Evolutionary conservation across 2,329 filamentous ascomycete species (phyloP).

Genomic region (Epichloe baconii): DNA sequence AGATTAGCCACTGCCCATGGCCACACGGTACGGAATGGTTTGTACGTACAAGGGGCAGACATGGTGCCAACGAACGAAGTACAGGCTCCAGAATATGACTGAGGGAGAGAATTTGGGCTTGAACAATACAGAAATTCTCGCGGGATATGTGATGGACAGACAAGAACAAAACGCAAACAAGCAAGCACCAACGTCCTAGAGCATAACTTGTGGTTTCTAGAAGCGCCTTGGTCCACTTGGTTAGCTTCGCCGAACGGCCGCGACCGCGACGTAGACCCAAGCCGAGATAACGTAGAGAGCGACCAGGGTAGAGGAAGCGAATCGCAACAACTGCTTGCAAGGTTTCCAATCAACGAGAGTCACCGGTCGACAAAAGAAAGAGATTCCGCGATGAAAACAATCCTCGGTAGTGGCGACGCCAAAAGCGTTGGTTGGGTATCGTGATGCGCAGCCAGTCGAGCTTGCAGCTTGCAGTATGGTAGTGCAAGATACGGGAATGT

Average conservation of each 20-base stretch:
- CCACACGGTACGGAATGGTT: not conserved
- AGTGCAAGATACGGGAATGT: not conserved
- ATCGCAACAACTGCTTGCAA: not conserved
- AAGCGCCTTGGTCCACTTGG: not conserved
- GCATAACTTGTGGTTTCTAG: constrained; percentile 7
- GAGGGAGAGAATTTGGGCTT: not conserved
- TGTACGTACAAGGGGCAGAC: constrained; percentile 13
- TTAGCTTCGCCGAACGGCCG: not conserved
- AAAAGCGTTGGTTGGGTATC: constrained; percentile 1
- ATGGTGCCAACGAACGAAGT: constrained; percentile 8
- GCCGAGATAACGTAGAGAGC: not conserved
- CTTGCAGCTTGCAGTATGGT: not conserved
- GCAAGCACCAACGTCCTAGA: constrained; percentile 3
- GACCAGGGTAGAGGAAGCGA: not conserved
- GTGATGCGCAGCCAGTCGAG: not conserved
- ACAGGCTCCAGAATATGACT: not conserved
- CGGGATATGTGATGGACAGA: not conserved
- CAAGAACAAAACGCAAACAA: not conserved
- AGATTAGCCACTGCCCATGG: not conserved
- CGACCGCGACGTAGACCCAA: not conserved
- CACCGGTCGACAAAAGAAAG: not conserved
- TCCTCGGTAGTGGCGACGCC: not conserved
- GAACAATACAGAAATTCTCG: not conserved
- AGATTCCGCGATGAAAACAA: not conserved
- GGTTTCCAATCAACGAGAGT: not conserved